phyloP scores from a whole-genome alignment of 257 asterid genomes.

The Ajuga chamaepitys region DNA sequence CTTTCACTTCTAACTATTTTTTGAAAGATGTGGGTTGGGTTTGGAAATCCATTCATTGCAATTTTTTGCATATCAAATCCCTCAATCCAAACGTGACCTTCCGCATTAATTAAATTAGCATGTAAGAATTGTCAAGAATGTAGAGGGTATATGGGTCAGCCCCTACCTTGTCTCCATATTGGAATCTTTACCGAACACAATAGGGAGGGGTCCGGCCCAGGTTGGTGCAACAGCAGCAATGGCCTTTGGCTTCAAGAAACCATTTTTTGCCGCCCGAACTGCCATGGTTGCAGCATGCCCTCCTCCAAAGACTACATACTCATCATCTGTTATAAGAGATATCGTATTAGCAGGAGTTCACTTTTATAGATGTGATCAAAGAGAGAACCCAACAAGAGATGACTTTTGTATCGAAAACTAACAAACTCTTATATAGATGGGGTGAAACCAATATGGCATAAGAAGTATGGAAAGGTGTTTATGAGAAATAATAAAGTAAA shows the following conservation, averaged over 20 bases:
- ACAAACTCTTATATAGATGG: not conserved
- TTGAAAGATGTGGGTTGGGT: no score
- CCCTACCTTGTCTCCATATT: slow-evolving; percentile 78
- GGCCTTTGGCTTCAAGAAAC: slow-evolving; percentile 66
- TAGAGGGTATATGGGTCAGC: not conserved
- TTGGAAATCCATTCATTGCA: no score
- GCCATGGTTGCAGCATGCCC: slow-evolving; percentile 98
- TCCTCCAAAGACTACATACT: slow-evolving; percentile 80
- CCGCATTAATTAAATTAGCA: not conserved
- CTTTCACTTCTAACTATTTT: no score
- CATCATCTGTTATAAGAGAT: slow-evolving; percentile 39
- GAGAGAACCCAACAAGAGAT: not conserved
- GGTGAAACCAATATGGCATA: not conserved
- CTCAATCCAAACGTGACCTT: no score
- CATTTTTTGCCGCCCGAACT: slow-evolving; percentile 75
- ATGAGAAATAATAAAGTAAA: not conserved
- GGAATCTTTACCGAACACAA: slow-evolving; percentile 84
- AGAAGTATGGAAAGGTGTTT: not conserved
- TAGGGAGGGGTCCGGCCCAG: slow-evolving; percentile 98
- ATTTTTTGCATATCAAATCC: no score
- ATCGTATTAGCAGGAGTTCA: slow-evolving; percentile 9
- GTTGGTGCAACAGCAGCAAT: slow-evolving; percentile 97
- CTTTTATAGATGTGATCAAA: slow-evolving; percentile 1
- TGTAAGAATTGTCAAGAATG: not conserved
- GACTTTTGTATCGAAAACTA: not conserved